Evolutionary conservation across 305 asterid genomes (phyloP).

Genomic region (Coffea humblotiana): DNA sequence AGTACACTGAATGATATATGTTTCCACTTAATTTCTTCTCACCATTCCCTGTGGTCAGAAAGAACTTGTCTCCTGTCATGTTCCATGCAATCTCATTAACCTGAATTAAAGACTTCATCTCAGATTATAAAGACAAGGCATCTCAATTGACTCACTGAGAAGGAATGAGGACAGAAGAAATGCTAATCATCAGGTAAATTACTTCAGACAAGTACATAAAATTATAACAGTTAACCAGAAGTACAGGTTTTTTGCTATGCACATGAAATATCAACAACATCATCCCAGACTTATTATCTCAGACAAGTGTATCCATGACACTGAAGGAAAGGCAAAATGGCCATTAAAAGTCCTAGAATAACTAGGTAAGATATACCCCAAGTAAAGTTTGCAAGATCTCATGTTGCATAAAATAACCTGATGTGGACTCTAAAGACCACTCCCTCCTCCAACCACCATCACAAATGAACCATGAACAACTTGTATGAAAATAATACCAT

Average conservation of each 20-base stretch:
- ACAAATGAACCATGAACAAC: background rate
- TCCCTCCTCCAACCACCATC: background rate
- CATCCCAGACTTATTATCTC: background rate
- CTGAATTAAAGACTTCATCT: slow-evolving; percentile 32
- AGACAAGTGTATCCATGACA: background rate
- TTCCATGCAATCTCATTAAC: slow-evolving; percentile 98
- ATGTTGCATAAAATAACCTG: background rate
- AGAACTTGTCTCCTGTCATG: slow-evolving; percentile 79
- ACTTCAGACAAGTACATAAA: background rate
- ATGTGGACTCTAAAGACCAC: background rate
- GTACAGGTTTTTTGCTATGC: background rate
- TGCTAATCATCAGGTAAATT: background rate
- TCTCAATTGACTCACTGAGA: background rate
- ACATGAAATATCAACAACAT: background rate
- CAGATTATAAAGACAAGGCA: background rate
- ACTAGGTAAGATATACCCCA: background rate
- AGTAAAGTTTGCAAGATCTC: background rate
- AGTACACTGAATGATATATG: slow-evolving; percentile 13
- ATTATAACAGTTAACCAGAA: background rate
- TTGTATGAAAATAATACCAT: slow-evolving; percentile 4
- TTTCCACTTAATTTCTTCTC: slow-evolving; percentile 28
- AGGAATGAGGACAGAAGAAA: background rate
- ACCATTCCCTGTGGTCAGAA: slow-evolving; percentile 96
- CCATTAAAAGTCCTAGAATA: background rate
- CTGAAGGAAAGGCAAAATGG: background rate